These are phyloP conservation scores for Sporothrix dimorphospora DNA, from an alignment of 2,329 filamentous ascomycete species.

Conservation along the genomic window DNA sequence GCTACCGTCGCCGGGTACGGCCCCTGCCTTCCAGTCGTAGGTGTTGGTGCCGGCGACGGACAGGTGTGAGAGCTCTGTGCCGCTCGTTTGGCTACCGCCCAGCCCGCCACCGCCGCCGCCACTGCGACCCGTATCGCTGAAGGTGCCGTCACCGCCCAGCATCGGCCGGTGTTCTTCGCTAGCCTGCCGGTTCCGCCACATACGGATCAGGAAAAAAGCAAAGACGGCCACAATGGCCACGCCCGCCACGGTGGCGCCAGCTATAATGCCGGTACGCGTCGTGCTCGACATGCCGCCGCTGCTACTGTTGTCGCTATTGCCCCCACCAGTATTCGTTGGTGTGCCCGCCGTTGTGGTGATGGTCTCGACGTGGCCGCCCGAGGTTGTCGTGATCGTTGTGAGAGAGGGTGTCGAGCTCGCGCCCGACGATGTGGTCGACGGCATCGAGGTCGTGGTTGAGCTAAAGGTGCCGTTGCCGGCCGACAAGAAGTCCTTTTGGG, in stretches of 20 bases:
- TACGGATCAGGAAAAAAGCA: constrained; percentile 36
- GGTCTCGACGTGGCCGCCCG: constrained; percentile 28
- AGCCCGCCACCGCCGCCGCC: constrained; percentile 33
- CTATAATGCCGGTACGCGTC: constrained; percentile 39
- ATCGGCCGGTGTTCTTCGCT: constrained; percentile 40
- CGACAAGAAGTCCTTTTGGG: constrained; percentile 47
- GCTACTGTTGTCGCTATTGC: background rate
- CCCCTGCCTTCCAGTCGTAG: constrained; percentile 28
- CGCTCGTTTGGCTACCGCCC: background rate
- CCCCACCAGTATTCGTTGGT: background rate
- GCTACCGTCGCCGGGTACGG: background rate
- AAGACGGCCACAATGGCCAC: constrained; percentile 34
- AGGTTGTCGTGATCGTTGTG: constrained; percentile 30
- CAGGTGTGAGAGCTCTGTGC: constrained; percentile 16
- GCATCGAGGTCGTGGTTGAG: background rate
- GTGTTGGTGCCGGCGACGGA: constrained; percentile 1
- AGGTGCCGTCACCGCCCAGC: constrained; percentile 30
- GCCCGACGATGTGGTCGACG: constrained; percentile 15
- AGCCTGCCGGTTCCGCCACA: constrained; percentile 33
- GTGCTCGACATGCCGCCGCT: constrained; percentile 35
- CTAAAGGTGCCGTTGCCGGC: constrained; percentile 36
- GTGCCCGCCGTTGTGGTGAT: constrained; percentile 25
- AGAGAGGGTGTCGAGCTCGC: constrained; percentile 28
- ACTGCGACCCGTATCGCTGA: constrained; percentile 30
- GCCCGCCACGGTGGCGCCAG: constrained; percentile 32